Conservation (phyloP, 768 basidiomycete species). For the Suillus luteus region DNA sequence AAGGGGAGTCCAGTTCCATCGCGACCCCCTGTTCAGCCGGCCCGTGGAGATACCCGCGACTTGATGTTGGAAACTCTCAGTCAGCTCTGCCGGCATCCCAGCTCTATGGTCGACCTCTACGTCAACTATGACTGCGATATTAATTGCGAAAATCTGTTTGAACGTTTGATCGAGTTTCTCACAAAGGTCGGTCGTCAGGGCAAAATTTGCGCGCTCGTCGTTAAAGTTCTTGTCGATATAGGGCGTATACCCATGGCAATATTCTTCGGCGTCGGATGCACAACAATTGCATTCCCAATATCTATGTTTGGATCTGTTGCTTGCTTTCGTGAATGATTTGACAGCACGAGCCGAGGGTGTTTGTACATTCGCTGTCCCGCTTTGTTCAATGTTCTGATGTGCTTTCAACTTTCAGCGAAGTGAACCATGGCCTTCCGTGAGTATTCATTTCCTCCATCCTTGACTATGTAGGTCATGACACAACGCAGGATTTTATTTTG, state of each 20-base stretch:
- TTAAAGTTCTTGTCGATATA: slow-evolving; percentile 31
- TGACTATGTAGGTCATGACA: neutral
- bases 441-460: slow-evolving; percentile 23
- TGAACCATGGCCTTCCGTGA: slow-evolving; percentile 66
- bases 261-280: slow-evolving; percentile 55
- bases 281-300: slow-evolving; percentile 81
- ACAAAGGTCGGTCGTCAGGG: slow-evolving; percentile 63
- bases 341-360: slow-evolving; percentile 59
- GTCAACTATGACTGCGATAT: slow-evolving; percentile 96
- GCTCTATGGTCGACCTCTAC: slow-evolving; percentile 95
- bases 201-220: slow-evolving; percentile 3
- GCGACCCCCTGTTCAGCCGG: slow-evolving; percentile 67
- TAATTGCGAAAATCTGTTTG: slow-evolving; percentile 95
- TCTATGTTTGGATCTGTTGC: slow-evolving; percentile 83
- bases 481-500: slow-evolving; percentile 51
- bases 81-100: slow-evolving; percentile 78
- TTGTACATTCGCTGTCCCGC: slow-evolving; percentile 22
- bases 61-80: slow-evolving; percentile 86
- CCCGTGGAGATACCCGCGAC: slow-evolving; percentile 84
- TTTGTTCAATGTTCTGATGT: slow-evolving; percentile 11
- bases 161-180: slow-evolving; percentile 83
- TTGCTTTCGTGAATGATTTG: slow-evolving; percentile 90
- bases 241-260: slow-evolving; percentile 79
- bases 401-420: slow-evolving; percentile 35
- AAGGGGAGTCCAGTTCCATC: slow-evolving; percentile 52